Evolutionary conservation across 768 basidiomycete genomes (phyloP).

Genomic region (Hericium erinaceus): DNA sequence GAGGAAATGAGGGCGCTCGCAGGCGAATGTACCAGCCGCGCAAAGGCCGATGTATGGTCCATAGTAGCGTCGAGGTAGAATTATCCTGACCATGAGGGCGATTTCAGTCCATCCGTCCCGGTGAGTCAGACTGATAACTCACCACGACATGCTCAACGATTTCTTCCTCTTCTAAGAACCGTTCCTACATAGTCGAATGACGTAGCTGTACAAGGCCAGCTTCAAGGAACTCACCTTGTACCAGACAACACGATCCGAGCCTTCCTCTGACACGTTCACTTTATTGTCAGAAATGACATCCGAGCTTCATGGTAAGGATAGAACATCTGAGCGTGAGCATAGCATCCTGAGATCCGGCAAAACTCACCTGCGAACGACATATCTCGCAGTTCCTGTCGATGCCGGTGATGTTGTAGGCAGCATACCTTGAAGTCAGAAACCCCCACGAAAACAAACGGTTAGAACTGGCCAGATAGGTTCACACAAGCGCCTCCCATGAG

Average conservation of each 20-base stretch:
- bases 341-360: too few species aligned
- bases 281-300: constrained; percentile 67
- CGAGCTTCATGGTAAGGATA: constrained; percentile 38
- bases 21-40: constrained; percentile 83
- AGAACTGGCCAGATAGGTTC: too few species aligned
- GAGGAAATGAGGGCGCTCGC: constrained; percentile 61
- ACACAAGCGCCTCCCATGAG: too few species aligned
- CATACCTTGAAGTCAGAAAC: not conserved
- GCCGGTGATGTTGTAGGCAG: not conserved
- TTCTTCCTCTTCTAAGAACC: constrained; percentile 63
- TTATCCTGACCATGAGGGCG: constrained; percentile 41
- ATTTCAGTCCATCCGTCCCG: not conserved
- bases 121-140: constrained; percentile 15
- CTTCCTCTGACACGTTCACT: constrained; percentile 53
- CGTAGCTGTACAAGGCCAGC: not conserved
- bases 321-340: not conserved
- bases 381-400: not conserved
- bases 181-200: constrained; percentile 40
- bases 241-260: constrained; percentile 53
- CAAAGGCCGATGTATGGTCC: constrained; percentile 73
- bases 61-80: constrained; percentile 51
- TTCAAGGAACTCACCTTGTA: constrained; percentile 46
- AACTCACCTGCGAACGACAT: not conserved
- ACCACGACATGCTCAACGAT: constrained; percentile 71
- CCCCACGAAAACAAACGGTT: too few species aligned